These are phyloP conservation scores for Penicillium digitatum DNA, from an alignment of 2,329 filamentous ascomycete species.

Conservation along the genomic window DNA sequence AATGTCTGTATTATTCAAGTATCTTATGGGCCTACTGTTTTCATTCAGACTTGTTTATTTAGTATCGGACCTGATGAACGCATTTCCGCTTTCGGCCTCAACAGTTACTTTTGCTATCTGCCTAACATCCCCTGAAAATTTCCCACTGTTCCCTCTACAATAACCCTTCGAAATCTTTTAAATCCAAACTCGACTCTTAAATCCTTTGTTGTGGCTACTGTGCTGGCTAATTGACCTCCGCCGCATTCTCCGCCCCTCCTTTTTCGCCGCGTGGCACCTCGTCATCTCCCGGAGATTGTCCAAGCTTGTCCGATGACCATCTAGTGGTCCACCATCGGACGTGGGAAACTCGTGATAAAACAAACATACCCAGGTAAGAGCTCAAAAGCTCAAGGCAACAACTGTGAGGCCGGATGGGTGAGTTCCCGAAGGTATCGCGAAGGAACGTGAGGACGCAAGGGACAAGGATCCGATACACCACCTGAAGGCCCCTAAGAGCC, in stretches of 20 bases:
- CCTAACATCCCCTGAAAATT: background rate
- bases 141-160: background rate
- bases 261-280: conserved; percentile 21
- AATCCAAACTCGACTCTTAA: background rate
- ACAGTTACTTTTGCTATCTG: background rate
- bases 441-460: conserved; percentile 14
- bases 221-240: conserved; percentile 4
- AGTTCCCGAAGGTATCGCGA: conserved; percentile 9
- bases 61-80: background rate
- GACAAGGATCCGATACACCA: conserved; percentile 17
- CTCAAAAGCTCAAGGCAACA: background rate
- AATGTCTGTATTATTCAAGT: background rate
- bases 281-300: conserved; percentile 21
- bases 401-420: conserved; percentile 18
- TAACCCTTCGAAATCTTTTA: background rate
- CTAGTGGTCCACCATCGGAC: conserved; percentile 10
- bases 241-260: conserved; percentile 21
- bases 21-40: background rate
- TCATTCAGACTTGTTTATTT: conserved; percentile 1
- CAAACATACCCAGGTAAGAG: background rate
- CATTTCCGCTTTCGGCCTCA: conserved; percentile 13
- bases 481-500: conserved; percentile 2
- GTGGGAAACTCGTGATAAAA: conserved; percentile 3
- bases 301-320: conserved; percentile 20
- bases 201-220: background rate